Base-by-base conservation (phyloP, 2,329 filamentous ascomycete species). In the Fusarium robinianum region DNA sequence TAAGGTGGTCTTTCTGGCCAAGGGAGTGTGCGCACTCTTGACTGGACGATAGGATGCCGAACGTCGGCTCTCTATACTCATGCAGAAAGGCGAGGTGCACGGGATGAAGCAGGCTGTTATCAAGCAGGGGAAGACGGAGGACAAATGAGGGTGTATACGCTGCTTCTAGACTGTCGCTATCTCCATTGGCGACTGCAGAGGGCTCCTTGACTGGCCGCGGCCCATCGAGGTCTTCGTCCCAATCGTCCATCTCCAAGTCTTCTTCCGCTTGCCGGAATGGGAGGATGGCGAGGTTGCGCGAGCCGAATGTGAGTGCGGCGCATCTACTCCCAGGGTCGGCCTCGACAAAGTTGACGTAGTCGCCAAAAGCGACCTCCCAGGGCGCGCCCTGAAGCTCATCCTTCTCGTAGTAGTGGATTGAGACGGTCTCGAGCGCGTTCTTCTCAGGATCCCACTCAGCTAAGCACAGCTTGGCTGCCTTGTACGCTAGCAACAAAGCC, bases 361-460 rank as follows among this genome's bases (percentile, higher is more conserved):
- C 81, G 64, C 81, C 83, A 61, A 95, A 72, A 41, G 86, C 80
- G 38, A 86, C 79, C 36, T 87, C 84, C 86, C 90, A 96, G 0
- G 92, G 91, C 51, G 83, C 87, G 39, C 86, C 84, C 55, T 87
- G 83, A 50, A 92, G 75, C 64, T 96, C 91, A 63, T 96, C 91
- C 66, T 94, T 88, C 68, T 99, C 94, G 71, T 97, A 99, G 76
- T 91, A 97, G 73, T 99, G 94, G 61, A 99, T 92, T 37, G 92
- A 97, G 52, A 94, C 82, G 39, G 92, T 97, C 59, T 86, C 84
- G 59, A 97, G 84, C 37, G 81, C 81, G 68, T 88, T 79, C 56
- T 82, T 83, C 65, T 87, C 83, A 7, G 89, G 84, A 65, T 97
- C 89, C 94, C 94, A 99, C 72, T 96, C 89, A 42, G 96, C 78